These are phyloP conservation scores for Usnea hakonensis DNA, from an alignment of 495 filamentous ascomycete genomes.

Conservation along the genomic window DNA sequence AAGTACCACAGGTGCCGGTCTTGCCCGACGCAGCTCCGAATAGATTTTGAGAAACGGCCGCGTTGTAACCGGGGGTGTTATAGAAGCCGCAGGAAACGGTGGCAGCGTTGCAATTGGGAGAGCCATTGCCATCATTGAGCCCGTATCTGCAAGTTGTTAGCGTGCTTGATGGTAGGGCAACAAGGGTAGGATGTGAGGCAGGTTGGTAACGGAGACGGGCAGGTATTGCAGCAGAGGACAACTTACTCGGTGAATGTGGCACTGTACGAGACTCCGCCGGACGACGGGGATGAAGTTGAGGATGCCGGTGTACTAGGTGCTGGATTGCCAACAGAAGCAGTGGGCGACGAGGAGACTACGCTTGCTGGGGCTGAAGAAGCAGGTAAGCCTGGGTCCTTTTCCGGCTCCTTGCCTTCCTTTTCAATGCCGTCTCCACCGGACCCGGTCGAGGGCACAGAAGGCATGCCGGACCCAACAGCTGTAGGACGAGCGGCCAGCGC, in stretches of 20 bases:
- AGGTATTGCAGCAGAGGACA: not conserved
- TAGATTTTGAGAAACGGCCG: slow-evolving; percentile 32
- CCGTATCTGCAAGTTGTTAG: slow-evolving; percentile 18
- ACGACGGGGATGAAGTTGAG: not conserved
- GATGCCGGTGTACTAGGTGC: not conserved
- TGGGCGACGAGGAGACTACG: not conserved
- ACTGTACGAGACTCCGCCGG: not conserved
- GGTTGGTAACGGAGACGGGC: not conserved
- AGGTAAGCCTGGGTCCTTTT: not conserved
- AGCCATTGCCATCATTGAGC: slow-evolving; percentile 18
- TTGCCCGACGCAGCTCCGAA: slow-evolving; percentile 23
- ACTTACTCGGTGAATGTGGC: slow-evolving; percentile 11
- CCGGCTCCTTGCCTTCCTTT: not conserved
- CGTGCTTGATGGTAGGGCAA: not conserved
- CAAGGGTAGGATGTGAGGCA: not conserved
- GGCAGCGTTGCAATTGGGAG: slow-evolving; percentile 22
- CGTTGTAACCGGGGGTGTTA: slow-evolving; percentile 21
- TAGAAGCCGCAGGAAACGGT: slow-evolving; percentile 25
- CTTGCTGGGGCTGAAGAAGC: not conserved
- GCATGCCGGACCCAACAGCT: not conserved
- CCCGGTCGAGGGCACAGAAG: not conserved
- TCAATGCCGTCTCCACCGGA: not conserved
- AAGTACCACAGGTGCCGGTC: slow-evolving; percentile 30
- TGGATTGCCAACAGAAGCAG: not conserved
- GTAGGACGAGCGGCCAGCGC: not conserved